A percentile compares a stretch with the other conserved stretches of the same genome.
Conservation (phyloP, 805 yeast genomes). For the Cyberlindnera maritima region DNA sequence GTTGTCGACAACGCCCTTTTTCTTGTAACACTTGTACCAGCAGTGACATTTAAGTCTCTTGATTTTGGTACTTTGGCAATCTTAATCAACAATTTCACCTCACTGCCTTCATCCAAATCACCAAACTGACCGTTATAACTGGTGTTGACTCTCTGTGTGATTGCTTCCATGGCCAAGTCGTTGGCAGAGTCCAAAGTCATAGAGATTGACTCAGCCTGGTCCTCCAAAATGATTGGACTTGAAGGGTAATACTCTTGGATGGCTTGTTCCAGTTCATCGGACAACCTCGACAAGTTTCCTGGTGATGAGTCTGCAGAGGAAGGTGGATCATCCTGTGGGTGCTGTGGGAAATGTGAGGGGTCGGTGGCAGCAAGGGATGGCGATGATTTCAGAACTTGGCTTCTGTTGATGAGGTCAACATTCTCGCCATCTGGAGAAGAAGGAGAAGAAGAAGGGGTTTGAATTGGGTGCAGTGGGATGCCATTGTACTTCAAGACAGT, state of each 20-base stretch:
- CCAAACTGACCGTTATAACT: background rate
- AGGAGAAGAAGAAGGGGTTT: no score
- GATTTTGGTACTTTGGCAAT: constrained; percentile 4
- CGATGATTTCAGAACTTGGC: background rate
- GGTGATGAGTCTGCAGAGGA: constrained; percentile 1
- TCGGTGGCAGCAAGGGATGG: background rate
- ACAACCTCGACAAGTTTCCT: constrained; percentile 12
- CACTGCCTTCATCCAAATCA: background rate
- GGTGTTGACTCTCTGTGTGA: background rate
- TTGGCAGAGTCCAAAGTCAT: constrained; percentile 16
- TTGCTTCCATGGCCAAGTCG: constrained; percentile 11
- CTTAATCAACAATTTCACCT: constrained; percentile 1
- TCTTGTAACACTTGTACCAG: background rate
- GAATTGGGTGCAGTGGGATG: background rate
- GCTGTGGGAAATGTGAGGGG: background rate
- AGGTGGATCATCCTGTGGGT: background rate
- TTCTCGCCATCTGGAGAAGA: constrained; percentile 1
- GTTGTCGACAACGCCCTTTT: background rate
- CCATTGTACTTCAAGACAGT: background rate
- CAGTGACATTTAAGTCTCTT: background rate
- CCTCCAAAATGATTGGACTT: background rate
- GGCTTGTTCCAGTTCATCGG: constrained; percentile 18
- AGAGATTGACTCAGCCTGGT: background rate
- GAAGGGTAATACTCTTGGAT: background rate
- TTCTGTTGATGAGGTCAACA: constrained; percentile 8